Percentiles rank a stretch among this genome's conserved stretches.
Evolutionary conservation across 176 grass and related monocot species (phyloP).

Genomic region (Ampelocalamus luodianensis): DNA sequence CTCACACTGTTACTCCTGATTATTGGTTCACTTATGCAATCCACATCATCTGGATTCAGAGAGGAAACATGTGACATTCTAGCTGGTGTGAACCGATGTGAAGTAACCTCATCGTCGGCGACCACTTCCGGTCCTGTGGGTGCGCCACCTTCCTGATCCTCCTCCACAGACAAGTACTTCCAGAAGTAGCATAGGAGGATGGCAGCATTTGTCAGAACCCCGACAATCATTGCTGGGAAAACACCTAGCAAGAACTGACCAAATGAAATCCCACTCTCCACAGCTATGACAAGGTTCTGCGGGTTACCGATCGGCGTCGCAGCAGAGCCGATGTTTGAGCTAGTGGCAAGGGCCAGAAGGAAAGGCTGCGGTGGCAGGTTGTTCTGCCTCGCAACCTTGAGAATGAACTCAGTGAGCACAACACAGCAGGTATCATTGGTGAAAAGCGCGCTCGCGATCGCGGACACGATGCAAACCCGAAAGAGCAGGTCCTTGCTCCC

Average conservation of each 20-base stretch:
- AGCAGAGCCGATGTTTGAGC: conserved; percentile 77
- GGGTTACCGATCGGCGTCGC: conserved; percentile 81
- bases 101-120: conserved; percentile 60
- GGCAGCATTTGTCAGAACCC: conserved; percentile 60
- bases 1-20: conserved; percentile 47
- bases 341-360: conserved; percentile 63
- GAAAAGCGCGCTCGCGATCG: conserved; percentile 68
- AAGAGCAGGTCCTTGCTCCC: conserved; percentile 77
- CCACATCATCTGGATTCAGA: conserved; percentile 55
- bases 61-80: conserved; percentile 83
- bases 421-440: conserved; percentile 88
- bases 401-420: conserved; percentile 86
- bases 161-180: conserved; percentile 55
- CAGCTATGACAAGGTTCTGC: conserved; percentile 81
- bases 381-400: conserved; percentile 80
- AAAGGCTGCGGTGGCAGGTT: conserved; percentile 81
- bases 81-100: conserved; percentile 85
- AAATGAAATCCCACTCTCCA: conserved; percentile 71
- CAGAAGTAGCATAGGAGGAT: conserved; percentile 84
- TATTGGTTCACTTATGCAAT: conserved; percentile 60
- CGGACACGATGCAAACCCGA: conserved; percentile 71
- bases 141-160: conserved; percentile 52
- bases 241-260: conserved; percentile 60
- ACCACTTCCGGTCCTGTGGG: conserved; percentile 46
- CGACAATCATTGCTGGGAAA: conserved; percentile 71